Conservation (phyloP, 352 stramenopile species). For the Pythium pyrilobum region DNA sequence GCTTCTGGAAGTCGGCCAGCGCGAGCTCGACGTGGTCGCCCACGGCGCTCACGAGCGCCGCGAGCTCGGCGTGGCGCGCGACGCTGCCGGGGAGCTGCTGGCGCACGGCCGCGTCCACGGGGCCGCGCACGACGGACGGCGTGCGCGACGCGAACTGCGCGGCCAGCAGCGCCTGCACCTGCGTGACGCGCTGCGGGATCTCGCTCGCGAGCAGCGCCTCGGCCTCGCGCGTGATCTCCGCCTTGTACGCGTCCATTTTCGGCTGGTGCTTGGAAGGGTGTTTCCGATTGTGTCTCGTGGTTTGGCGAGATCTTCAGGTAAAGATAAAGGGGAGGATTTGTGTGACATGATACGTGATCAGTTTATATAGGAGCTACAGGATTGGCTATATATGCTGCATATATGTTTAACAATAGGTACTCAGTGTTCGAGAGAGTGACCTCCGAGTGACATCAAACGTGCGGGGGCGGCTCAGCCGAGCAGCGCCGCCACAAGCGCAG, state of each 20-base stretch:
- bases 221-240: constrained; percentile 29
- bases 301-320: constrained; percentile 1
- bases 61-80: constrained; percentile 34
- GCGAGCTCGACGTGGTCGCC: constrained; percentile 52
- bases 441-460: background rate
- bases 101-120: constrained; percentile 27
- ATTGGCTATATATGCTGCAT: constrained; percentile 2
- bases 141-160: constrained; percentile 39
- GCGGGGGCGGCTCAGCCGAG: too few species aligned
- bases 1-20: constrained; percentile 37
- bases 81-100: constrained; percentile 24
- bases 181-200: constrained; percentile 37
- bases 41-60: constrained; percentile 33
- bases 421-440: too few species aligned
- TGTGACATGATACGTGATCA: background rate
- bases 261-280: background rate
- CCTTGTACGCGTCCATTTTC: constrained; percentile 54
- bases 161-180: constrained; percentile 40
- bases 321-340: background rate
- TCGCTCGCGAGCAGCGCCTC: constrained; percentile 33
- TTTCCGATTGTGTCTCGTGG: background rate
- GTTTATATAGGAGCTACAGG: background rate
- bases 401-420: background rate
- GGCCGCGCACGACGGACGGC: constrained; percentile 32
- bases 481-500: too few species aligned